Conservation (phyloP, 2,329 filamentous ascomycete species). For the Pestalotiopsis sp. region DNA sequence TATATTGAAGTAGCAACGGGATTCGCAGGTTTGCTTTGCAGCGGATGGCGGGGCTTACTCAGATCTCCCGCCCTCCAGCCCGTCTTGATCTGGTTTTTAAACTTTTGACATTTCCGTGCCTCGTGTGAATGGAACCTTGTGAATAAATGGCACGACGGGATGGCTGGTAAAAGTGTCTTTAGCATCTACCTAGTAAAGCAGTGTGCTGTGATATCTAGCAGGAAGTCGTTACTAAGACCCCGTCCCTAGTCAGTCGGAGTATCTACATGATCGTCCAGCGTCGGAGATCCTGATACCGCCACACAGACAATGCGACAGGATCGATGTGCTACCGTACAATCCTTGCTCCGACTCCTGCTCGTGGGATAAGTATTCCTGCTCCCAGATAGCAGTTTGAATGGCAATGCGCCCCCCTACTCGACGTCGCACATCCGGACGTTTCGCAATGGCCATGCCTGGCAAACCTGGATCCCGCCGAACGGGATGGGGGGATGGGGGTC, state of each 20-base stretch:
- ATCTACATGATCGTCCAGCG: neutral
- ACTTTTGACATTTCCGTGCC: neutral
- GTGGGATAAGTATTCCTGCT: neutral
- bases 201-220: neutral
- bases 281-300: neutral
- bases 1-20: neutral
- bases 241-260: neutral
- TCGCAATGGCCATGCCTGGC: neutral
- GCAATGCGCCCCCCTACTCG: neutral
- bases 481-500: neutral
- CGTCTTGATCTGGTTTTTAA: neutral
- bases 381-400: neutral
- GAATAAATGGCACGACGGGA: neutral
- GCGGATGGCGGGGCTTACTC: neutral
- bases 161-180: neutral
- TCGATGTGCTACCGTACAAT: neutral
- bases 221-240: neutral
- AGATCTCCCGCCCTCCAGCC: neutral
- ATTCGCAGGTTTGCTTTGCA: neutral
- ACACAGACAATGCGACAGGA: neutral
- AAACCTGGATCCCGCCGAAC: conserved; percentile 6
- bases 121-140: neutral
- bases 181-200: neutral
- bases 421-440: conserved; percentile 8
- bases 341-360: neutral